Base-by-base conservation (phyloP, 768 basidiomycete genomes). In the Xerocomellus amylosporus region DNA sequence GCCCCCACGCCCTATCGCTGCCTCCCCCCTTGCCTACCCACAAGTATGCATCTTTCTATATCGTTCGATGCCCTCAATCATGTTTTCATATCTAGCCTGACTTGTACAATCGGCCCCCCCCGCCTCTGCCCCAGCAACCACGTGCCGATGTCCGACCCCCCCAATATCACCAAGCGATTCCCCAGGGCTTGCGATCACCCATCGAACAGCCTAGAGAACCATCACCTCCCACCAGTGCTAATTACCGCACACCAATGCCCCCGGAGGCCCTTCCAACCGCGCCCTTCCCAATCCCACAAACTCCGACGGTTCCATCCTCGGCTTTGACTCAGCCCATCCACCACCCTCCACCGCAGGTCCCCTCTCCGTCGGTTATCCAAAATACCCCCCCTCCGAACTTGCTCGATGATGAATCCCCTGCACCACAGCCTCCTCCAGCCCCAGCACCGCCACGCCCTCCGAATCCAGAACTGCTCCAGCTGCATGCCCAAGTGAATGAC, bases 391-490 rank as follows among this genome's bases (percentile, higher is more conserved):
- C 59, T 56, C 78, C 82, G 30, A 82, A 86, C 73, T 71, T 88
- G 24, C 77, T 91, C 56, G 88, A 89, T 69, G 80, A 82, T 52
- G 87, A 90, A 33, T 55, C 58, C 51, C 53, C 64, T 55, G 59
- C 66, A 22, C 55, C 66, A 61, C 63, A 69, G 55, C 71, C 60
- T 37, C 59, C 63, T 33, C 39, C 66, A 3, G 65, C 64, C 14
- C 64, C 72, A 26, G 79, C 82, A 46, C 92, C 92, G 54, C 88
- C 87, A 39, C 86, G 90, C 26, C 93, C 92, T 19, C 90, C 88
- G 5, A 93, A 96, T 73, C 93, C 93, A 47, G 92, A 96, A 66
- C 79, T 97, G 14, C 78, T 97, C 55, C 82, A 79, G 19, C 77
- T 98, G 20, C 92, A 96, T 57, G 76, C 80, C 13, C 81, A 82